These are phyloP conservation scores for Spathaspora jeffriesii DNA, from an alignment of 1,139 yeast species.

Conservation along the genomic window DNA sequence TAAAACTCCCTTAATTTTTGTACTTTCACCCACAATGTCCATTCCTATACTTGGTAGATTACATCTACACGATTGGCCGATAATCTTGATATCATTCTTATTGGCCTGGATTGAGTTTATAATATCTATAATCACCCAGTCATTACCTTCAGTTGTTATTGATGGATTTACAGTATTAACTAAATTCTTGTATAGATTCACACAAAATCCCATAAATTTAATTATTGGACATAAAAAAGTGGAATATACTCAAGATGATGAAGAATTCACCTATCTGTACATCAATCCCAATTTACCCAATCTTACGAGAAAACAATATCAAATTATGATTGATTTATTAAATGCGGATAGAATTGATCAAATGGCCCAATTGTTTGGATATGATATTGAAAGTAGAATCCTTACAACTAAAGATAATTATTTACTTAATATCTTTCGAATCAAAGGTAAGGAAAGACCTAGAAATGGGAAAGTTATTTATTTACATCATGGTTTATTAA, in stretches of 20 bases:
- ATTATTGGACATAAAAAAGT: conserved; percentile 14
- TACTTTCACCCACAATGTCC: conserved; percentile 22
- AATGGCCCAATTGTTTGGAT: conserved; percentile 40
- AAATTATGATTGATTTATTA: conserved; percentile 31
- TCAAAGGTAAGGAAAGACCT: conserved; percentile 14
- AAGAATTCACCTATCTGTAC: conserved; percentile 14
- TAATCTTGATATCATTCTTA: conserved; percentile 32
- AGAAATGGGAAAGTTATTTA: conserved; percentile 58
- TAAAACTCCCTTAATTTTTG: neutral
- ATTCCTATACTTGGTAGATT: conserved; percentile 41
- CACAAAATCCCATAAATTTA: conserved; percentile 30
- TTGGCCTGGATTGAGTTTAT: conserved; percentile 44
- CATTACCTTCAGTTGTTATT: conserved; percentile 35
- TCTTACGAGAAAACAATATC: conserved; percentile 22
- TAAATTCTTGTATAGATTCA: conserved; percentile 26
- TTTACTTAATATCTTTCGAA: conserved; percentile 35
- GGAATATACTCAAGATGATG: conserved; percentile 12
- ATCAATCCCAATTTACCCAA: conserved; percentile 12
- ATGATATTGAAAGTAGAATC: conserved; percentile 37
- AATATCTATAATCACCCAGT: conserved; percentile 30
- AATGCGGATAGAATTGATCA: conserved; percentile 33
- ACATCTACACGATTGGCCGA: conserved; percentile 35
- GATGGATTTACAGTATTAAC: conserved; percentile 28
- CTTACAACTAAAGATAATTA: conserved; percentile 41
- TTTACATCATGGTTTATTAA: conserved; percentile 87